Conservation (phyloP, 1,284 basidiomycete genomes). For the Abortiporus biennis region DNA sequence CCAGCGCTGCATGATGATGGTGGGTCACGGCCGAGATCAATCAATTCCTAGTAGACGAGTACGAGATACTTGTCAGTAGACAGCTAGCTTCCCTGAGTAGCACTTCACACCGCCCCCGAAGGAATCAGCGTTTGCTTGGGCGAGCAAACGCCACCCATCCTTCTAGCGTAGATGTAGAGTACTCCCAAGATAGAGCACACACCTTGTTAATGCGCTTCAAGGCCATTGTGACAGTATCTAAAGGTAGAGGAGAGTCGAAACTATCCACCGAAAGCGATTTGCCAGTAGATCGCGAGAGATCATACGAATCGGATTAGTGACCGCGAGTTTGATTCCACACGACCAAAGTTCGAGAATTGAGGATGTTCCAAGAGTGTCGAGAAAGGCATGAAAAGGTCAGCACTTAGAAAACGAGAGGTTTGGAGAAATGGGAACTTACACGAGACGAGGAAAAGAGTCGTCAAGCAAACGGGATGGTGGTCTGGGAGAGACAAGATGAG, state of each 20-base stretch:
- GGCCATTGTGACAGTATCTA: constrained; percentile 58
- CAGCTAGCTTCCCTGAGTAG: too few relatives aligned
- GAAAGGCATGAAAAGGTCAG: background rate
- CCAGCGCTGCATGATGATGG: constrained; percentile 97
- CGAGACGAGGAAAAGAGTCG: background rate
- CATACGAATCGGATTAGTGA: constrained; percentile 10
- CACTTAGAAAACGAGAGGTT: background rate
- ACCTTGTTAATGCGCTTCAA: constrained; percentile 99
- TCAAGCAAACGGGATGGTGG: constrained; percentile 3
- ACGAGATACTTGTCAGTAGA: constrained; percentile 16
- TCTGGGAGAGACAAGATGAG: constrained; percentile 1
- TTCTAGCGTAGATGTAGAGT: background rate
- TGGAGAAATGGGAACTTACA: background rate
- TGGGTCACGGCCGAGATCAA: constrained; percentile 96
- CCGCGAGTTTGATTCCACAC: constrained; percentile 1
- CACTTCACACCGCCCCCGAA: constrained; percentile 1
- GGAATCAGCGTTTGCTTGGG: constrained; percentile 7
- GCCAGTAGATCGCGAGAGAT: constrained; percentile 13
- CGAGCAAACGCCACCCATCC: constrained; percentile 10
- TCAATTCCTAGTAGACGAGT: constrained; percentile 72
- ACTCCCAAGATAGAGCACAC: constrained; percentile 20
- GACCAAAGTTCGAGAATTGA: background rate
- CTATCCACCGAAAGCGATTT: background rate
- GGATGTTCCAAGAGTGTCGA: background rate
- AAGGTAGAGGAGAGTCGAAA: constrained; percentile 20